These are phyloP conservation scores for Ascobolus immersus DNA, from an alignment of 495 filamentous ascomycete genomes.

Conservation along the genomic window DNA sequence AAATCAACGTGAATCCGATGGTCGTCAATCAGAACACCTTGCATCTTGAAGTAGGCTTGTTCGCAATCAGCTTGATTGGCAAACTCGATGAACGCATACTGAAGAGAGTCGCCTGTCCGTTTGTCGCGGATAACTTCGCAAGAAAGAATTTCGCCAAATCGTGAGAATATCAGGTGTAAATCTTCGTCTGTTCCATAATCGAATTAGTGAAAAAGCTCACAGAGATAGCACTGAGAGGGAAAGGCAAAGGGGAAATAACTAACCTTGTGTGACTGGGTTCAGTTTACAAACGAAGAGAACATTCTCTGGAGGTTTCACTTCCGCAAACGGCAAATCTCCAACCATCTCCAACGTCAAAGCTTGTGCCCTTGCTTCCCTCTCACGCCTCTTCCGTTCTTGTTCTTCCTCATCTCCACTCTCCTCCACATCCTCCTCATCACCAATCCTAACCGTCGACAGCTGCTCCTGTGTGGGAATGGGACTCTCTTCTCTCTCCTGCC, in stretches of 20 bases:
- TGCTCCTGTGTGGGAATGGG: constrained; percentile 66
- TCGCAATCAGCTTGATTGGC: constrained; percentile 79
- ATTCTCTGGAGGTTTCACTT: constrained; percentile 94
- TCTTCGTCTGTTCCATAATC: constrained; percentile 45
- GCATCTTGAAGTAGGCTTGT: constrained; percentile 96
- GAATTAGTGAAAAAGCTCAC: not conserved
- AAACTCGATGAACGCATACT: constrained; percentile 97
- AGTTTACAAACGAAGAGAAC: constrained; percentile 96
- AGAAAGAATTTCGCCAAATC: constrained; percentile 81
- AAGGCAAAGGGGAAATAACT: constrained; percentile 1
- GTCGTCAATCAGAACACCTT: constrained; percentile 84
- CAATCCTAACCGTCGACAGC: constrained; percentile 71
- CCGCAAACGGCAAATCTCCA: constrained; percentile 87
- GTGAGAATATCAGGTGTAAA: constrained; percentile 81
- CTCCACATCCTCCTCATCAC: constrained; percentile 48
- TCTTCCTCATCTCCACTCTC: constrained; percentile 54
- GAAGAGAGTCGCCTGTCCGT: constrained; percentile 77
- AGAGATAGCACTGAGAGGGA: not conserved
- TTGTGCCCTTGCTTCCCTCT: constrained; percentile 81
- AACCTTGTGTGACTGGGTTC: constrained; percentile 76
- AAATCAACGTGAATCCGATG: constrained; percentile 97
- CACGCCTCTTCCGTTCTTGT: constrained; percentile 53
- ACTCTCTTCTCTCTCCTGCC: constrained; percentile 50
- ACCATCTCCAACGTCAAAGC: constrained; percentile 93
- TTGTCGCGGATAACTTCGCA: constrained; percentile 93